Base-by-base conservation (phyloP, 768 basidiomycete species). In the Leccinum disarticulatum region DNA sequence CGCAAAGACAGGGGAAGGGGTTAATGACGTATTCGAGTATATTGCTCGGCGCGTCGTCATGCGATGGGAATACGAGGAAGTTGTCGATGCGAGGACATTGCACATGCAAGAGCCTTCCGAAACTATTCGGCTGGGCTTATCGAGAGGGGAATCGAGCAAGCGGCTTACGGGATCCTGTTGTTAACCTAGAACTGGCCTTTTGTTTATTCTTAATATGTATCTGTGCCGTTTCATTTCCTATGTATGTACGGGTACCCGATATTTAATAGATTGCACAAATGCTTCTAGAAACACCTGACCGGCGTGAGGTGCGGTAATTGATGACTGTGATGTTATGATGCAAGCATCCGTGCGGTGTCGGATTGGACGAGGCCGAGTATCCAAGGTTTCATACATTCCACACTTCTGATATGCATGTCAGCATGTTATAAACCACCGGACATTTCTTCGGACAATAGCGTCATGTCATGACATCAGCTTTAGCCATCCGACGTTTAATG, bases 1-100 rank as follows among this genome's bases (percentile, higher is more conserved):
- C 1, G 90, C 91, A 3, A 90, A 90, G 73, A 90, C 88, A 4
- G 91, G 91, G 0, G 80, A 83, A 36, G 86, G 88, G 8, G 88
- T 92, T 0, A 53, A 68, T 1, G 87, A 86, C 1, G 86, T 91
- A n/a, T 93, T 93, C 66, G 87, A 84, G 69, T 91, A 91, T 66
- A 78, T 93, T 46, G 88, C 84, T 4, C 67, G 73, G 52, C 77
- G 90, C 28, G 87, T 93, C 9, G 79, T 86, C 36, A 66, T 69
- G 61, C 75, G 81, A 61, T 87, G 85, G 84, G 90, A 87, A 66
- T 84, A 84, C 66, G 87, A 90, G 57, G 89, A 88, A 56, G 75
- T 76, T 14, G 57, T 80, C 11, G 85, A 86, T 31, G 77, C 78
- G 30, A 69, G 77, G 56, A 72, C 75, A n/a, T 50, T 81, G 61